phyloP scores from a whole-genome alignment of 2,329 filamentous ascomycete species.

The Ophiostoma novo-ulmi region DNA sequence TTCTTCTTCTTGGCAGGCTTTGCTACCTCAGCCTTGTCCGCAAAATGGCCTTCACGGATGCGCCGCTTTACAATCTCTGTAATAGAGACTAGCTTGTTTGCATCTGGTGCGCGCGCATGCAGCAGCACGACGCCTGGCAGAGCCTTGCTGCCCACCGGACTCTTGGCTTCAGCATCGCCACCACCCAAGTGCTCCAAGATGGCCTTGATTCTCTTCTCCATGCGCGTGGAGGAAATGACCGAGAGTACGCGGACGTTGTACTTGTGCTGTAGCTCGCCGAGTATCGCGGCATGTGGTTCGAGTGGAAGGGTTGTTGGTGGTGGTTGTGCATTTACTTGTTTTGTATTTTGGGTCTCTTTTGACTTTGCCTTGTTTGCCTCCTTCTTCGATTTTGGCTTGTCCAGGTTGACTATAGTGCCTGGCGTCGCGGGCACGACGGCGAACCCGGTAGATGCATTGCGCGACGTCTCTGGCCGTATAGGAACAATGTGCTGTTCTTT shows the following conservation, averaged over 20 bases:
- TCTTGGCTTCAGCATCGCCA: background rate
- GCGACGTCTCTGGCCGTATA: background rate
- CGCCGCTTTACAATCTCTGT: slow-evolving; percentile 60
- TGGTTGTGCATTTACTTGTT: slow-evolving; percentile 27
- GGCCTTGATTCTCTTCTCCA: slow-evolving; percentile 49
- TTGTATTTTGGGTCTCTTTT: slow-evolving; percentile 29
- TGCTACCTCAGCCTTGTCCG: background rate
- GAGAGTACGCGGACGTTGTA: slow-evolving; percentile 50
- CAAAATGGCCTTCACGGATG: slow-evolving; percentile 38
- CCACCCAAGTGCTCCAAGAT: slow-evolving; percentile 42
- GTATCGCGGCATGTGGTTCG: slow-evolving; percentile 40
- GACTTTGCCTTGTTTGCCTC: slow-evolving; percentile 3
- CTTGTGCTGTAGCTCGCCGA: slow-evolving; percentile 41
- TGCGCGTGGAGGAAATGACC: slow-evolving; percentile 56
- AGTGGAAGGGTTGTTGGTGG: slow-evolving; percentile 30
- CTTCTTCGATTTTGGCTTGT: background rate
- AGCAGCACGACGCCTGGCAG: slow-evolving; percentile 42
- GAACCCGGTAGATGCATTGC: background rate
- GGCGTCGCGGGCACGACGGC: slow-evolving; percentile 22
- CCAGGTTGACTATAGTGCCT: slow-evolving; percentile 2
- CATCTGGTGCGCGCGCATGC: slow-evolving; percentile 47
- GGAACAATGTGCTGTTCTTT: background rate
- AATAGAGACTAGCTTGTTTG: slow-evolving; percentile 63
- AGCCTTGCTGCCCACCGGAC: slow-evolving; percentile 26
- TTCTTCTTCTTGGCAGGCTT: background rate